A percentile compares a stretch with the other conserved stretches of the same genome.
These are phyloP conservation scores for Neltuma alba DNA, from an alignment of 306 rosid genomes.

Conservation along the genomic window DNA sequence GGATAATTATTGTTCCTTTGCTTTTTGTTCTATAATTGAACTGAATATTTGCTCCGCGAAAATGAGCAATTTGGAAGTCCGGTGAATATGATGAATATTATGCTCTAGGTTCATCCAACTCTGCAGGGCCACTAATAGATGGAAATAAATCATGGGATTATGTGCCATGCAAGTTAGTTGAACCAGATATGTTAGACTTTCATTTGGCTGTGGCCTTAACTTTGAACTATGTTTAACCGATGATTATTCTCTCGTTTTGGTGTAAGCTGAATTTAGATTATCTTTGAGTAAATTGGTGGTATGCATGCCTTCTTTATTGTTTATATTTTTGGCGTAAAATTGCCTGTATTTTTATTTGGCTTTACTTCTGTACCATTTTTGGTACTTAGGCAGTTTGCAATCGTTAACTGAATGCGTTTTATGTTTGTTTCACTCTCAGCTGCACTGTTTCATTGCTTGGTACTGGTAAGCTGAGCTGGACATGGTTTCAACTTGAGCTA, in stretches of 20 bases:
- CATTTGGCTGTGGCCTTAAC: constrained; percentile 3
- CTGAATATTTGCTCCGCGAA: neutral
- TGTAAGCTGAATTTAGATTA: neutral
- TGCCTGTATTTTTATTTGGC: neutral
- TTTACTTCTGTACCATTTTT: neutral
- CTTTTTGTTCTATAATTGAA: neutral
- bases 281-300: constrained; percentile 23
- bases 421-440: constrained; percentile 19
- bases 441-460: constrained; percentile 18
- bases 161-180: neutral
- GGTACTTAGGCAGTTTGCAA: neutral
- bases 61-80: neutral
- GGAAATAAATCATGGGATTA: neutral
- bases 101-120: neutral
- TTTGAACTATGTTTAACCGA: neutral
- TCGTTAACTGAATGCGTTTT: neutral
- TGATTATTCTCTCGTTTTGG: constrained; percentile 5
- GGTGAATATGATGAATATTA: constrained; percentile 9
- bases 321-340: neutral
- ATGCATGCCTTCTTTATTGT: neutral
- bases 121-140: neutral
- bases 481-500: constrained; percentile 36
- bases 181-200: neutral
- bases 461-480: constrained; percentile 17
- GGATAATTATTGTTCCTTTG: neutral